Evolutionary conservation across 306 rosid genomes (phyloP), one percentile per base, ranked within the genome.

Genomic region (Cercis canadensis): DNA sequence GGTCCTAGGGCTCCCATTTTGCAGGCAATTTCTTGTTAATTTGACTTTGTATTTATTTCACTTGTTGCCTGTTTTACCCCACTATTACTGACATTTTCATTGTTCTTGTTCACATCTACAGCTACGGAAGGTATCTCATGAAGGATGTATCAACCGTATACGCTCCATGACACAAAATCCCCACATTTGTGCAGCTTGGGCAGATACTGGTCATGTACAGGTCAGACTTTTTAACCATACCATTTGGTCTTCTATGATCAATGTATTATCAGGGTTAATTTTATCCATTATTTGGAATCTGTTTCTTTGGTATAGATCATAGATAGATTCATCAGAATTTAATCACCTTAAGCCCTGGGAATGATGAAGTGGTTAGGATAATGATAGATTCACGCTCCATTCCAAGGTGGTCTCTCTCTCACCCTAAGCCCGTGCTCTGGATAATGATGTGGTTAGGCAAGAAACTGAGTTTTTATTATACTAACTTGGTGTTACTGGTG

Each of bases 101-200:
- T 70, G 14, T 63, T 72, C 54, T 75, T 76, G 39, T 78, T 81
- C 44, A 7, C 54, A 61, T 75, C 60, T 67, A 34, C 84, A 94
- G 98, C 65, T 94, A 82, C 88, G 85, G 39, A 90, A 87, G 87
- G 87, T 90, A 78, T 78, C 89, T 49, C 96, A 94, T 45, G 89
- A 86, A 78, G 97, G 98, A 57, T 69, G 91, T 69, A 62, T 94
- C 61, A 90, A 94, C 79, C 88, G 98, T 45, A 87, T 90, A 69
- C 96, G 98, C 41, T 72, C 95, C 74, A 94, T 94, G 98, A 24
- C 88, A 43, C 97, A 94, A 90, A 86, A 77, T 63, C 96, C 97
- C 18, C 92, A 87, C 53, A 89, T 90, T 62, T 94, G 91, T 85
- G 98, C 98, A 63, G 80, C 95, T 66, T 94, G 98, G 98, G 85